Base-by-base conservation (phyloP, 371 early-diverging fungal species). In the Zychaea mexicana region DNA sequence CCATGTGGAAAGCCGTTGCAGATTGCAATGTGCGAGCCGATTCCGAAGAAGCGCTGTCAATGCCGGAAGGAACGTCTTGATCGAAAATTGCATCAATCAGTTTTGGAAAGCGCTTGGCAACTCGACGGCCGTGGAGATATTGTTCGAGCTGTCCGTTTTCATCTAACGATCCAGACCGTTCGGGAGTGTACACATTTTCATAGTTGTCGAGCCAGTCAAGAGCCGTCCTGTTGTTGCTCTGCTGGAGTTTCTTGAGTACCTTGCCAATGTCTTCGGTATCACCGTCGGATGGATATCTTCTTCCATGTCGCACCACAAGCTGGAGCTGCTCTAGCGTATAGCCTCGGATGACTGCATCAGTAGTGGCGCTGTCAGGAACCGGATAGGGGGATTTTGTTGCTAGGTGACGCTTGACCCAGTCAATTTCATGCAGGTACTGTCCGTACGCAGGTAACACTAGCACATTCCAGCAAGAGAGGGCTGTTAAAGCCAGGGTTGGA, bases 241-340 rank as follows among this genome's bases (percentile, higher is more conserved):
- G 15, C 0, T 27, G 30, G 4, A 76, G 54, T 24, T 47, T 45
- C 2, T 60, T 28, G 1, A 70, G 36, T 21, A 69, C 39, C 3
- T 55, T 32, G 5, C 57, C 36, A 19, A 76, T 62, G 21, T 62
- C 62, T 1, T 45, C 36, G 2, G 67, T 68, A 30, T 70, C 67
- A 7, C 64, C 67, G 9, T 32, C 38, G 0, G 60, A 64, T 2
- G 77, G 69, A 33, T 71, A 76, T 0, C 77, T 66, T 12, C 74
- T 69, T 7, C 77, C 77, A 47, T 73, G 77, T 12, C 77, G 77
- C 49, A 67, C 62, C n/a, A 76, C 45, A 7, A 71, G 30, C 21
- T 76, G 77, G 1, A 71, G 38, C 26, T 73, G 77, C 13, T 64
- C 62, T 15, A 73, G 30, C 2, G 4, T 28, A 45, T 60, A 47